Evolutionary conservation across 1,284 basidiomycete genomes (phyloP), one percentile per base, ranked within the genome.

Genomic region (Apiotrichum gracile): DNA sequence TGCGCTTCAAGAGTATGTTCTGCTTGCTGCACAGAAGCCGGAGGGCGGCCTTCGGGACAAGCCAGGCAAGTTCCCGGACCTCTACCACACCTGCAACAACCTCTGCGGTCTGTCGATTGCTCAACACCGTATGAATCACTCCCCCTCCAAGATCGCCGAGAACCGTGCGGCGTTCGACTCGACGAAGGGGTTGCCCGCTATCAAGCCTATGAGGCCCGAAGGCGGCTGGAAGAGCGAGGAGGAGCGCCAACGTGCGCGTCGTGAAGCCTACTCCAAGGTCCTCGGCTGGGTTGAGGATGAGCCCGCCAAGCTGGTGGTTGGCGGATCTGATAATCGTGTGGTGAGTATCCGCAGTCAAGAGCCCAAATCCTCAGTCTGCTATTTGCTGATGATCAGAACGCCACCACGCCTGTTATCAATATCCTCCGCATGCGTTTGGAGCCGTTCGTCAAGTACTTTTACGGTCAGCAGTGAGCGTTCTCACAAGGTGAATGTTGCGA

Each of bases 1-100:
- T 25, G 90, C 89, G 0, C 74, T 97, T 22, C 91, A 97, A 67
- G 83, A 90, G 64, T 98, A 91, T 68, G 82, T 97, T 45, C 78
- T 97, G 3, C 82, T 85, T 52, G 90, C 88, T 7, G 91, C 86
- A 0, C 96, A 98, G 68, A 82, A 85, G 57, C 82, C 85, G 0
- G 19, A 26, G 1, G 66, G 64, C 2, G 94, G 94, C 10, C 75
- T 98, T 49, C 79, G 91, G 13, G 94, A 98, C 71, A 98, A 98
- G 70, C 96, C 94, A 12, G 88, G 88, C 42, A 97, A 96, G 86
- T 71, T 75, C 24, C 78, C 91, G 16, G 92, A 97, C 70, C 80
- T 87, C 31, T 97, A 97, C 70, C 93, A 97, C 66, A 94, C 92
- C 0, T 77, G 89, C 43, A 96, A 93, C 73, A 91, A 89, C 67